Evolutionary conservation across 192 early-diverging fungal genomes (phyloP), one percentile per base, ranked within the genome.

Genomic region (Lobosporangium transversale): DNA sequence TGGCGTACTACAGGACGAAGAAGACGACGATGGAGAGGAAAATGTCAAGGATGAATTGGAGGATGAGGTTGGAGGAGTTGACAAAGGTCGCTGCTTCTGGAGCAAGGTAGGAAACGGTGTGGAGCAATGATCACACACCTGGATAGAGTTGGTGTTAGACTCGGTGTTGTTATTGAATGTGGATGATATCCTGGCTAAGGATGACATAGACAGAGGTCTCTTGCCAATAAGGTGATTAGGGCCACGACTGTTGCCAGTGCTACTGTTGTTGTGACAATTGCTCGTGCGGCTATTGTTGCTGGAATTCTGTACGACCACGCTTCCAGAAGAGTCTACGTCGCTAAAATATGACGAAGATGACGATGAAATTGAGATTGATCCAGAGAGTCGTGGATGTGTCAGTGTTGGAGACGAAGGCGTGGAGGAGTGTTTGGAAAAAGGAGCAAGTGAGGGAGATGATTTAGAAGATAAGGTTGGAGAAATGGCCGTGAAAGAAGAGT

Each of bases 231-330:
- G n/a, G 12, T n/a, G 11, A 37, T 23, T 15, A 30, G 30, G 26
- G 56, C 6, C 10, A 43, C 29, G 11, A 10, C 17, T 49, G 44
- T 17, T 4, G 23, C 17, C n/a, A 24, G 8, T 30, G 27, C 37
- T 58, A 23, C 56, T 58, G 40, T 15, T 58, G 56, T n/a, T 5
- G 40, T 15, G 27, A 42, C n/a, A 5, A 18, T 45, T 58, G n/a
- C 42, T 35, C 2, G 20, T 29, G 24, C 4, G 4, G 31, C 30
- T 48, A 30, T 20, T 48, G 29, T n/a, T n/a, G n/a, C n/a, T n/a
- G n/a, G n/a, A n/a, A n/a, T n/a, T n/a, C n/a, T 60, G 58, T 48
- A 44, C 58, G 27, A 33, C 43, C 44, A 33, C 35, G 9, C 49
- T 44, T 12, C 2, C 30, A 4, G 29, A 33, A 8, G 14, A 15